Conservation (phyloP, 352 stramenopile genomes). For the Phytophthora fragariae region DNA sequence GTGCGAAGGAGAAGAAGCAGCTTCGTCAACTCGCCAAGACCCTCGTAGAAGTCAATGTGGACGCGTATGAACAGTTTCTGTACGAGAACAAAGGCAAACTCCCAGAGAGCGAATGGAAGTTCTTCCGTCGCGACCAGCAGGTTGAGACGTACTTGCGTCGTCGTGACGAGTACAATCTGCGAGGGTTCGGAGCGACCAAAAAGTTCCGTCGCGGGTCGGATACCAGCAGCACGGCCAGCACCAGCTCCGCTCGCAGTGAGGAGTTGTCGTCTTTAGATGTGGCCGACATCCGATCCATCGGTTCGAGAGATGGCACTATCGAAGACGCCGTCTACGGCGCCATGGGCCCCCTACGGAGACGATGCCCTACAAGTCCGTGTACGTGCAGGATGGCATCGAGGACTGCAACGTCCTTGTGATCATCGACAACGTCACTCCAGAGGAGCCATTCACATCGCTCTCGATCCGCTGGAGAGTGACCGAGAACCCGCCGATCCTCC, state of each 20-base stretch:
- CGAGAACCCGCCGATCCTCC: conserved; percentile 37
- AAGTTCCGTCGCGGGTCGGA: conserved; percentile 29
- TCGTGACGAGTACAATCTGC: conserved; percentile 32
- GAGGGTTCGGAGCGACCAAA: conserved; percentile 30
- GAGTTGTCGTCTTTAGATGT: conserved; percentile 30
- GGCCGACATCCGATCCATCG: conserved; percentile 34
- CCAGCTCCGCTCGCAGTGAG: conserved; percentile 23
- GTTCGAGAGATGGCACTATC: conserved; percentile 39
- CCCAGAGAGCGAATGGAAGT: conserved; percentile 33
- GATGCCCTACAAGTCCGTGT: conserved; percentile 42
- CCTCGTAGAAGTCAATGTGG: conserved; percentile 36
- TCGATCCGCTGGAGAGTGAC: conserved; percentile 37
- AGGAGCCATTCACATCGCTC: conserved; percentile 27
- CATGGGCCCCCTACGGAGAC: conserved; percentile 38
- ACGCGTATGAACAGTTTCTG: conserved; percentile 35
- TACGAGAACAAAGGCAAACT: conserved; percentile 31
- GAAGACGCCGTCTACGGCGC: conserved; percentile 43
- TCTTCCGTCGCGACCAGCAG: conserved; percentile 34
- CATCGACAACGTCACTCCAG: conserved; percentile 34
- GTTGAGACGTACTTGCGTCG: conserved; percentile 34
- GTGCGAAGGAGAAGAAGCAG: conserved; percentile 31
- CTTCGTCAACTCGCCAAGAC: conserved; percentile 31
- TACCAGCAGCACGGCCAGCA: conserved; percentile 21
- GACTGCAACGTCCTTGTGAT: conserved; percentile 40
- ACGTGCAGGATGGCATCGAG: conserved; percentile 37